Conservation (phyloP, 2,329 filamentous ascomycete species). For the Colletotrichum truncatum region DNA sequence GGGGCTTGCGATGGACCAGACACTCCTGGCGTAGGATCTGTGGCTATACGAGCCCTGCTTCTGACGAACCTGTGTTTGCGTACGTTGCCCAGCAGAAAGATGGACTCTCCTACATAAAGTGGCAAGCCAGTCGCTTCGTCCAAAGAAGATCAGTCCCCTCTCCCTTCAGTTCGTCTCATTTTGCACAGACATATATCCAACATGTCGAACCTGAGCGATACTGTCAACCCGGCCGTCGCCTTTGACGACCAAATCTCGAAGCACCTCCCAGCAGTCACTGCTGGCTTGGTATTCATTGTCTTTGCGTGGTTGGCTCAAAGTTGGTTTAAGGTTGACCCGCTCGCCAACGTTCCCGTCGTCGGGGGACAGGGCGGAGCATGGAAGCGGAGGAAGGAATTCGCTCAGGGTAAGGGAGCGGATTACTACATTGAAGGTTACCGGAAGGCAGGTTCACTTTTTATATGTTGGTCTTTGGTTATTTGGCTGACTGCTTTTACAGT, state of each 20-base stretch:
- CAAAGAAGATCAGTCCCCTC: not conserved
- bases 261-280: conserved; percentile 12
- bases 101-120: not conserved
- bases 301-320: conserved; percentile 16
- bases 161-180: not conserved
- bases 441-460: not conserved
- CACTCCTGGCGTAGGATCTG: not conserved
- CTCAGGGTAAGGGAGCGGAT: not conserved
- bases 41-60: not conserved
- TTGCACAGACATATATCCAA: not conserved
- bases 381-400: not conserved
- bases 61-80: not conserved
- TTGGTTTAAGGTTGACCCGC: conserved; percentile 14
- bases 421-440: conserved; percentile 20
- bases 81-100: not conserved
- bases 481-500: conserved; percentile 33
- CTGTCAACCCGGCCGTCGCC: not conserved
- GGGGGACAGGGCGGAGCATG: not conserved
- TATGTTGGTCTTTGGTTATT: not conserved
- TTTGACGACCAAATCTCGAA: not conserved
- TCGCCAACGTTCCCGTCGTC: conserved; percentile 6
- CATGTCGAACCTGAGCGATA: conserved; percentile 11
- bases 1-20: not conserved
- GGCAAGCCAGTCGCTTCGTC: not conserved
- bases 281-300: conserved; percentile 4